Evolutionary conservation across 2,329 filamentous ascomycete genomes (phyloP), one percentile per base, ranked within the genome.

Genomic region (Aspergillus pseudotamarii): DNA sequence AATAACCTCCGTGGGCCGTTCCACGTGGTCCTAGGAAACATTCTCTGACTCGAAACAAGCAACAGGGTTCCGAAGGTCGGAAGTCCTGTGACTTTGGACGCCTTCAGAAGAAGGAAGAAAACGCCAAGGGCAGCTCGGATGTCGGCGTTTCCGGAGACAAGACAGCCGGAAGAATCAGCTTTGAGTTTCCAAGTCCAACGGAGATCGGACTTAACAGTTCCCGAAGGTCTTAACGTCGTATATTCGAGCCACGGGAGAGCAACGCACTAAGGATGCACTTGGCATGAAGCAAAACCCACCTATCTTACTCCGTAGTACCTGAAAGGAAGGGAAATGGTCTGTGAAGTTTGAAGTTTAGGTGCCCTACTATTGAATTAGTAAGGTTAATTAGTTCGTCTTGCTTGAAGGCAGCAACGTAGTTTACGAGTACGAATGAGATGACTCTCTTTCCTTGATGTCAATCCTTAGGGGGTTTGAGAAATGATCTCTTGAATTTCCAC

Each of bases 151-250:
- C 43, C 57, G 57, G 57, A 58, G 28, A n/a, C 28, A 51, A 41
- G 21, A 51, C 45, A 36, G 30, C 45, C 57, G 45, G n/a, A 14
- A 32, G 28, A 58, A 64, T 63, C 58, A 50, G 38, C 43, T 58
- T 58, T 16, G 21, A 21, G 9, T 14, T 51, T 10, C 14, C 14
- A 34, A 51, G 28, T n/a, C 48, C 28, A 51, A 11, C 48, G 48
- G 57, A 50, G 63, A 65, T 66, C 71, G 71, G 71, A 62, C 45
- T 66, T 67, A 58, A 38, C 32, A 57, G 51, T 6, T 56, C 64
- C 70, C 69, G 69, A 32, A 16, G 16, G 16, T 30, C 21, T 32
- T 23, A 3, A 32, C 28, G 12, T 51, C 19, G 48, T 51, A 32
- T 51, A 51, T 51, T 51, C 26, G 48, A 51, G 48, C 48, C 48